These are phyloP conservation scores for Monosporascus ibericus DNA, from an alignment of 2,329 filamentous ascomycete species.

Conservation along the genomic window DNA sequence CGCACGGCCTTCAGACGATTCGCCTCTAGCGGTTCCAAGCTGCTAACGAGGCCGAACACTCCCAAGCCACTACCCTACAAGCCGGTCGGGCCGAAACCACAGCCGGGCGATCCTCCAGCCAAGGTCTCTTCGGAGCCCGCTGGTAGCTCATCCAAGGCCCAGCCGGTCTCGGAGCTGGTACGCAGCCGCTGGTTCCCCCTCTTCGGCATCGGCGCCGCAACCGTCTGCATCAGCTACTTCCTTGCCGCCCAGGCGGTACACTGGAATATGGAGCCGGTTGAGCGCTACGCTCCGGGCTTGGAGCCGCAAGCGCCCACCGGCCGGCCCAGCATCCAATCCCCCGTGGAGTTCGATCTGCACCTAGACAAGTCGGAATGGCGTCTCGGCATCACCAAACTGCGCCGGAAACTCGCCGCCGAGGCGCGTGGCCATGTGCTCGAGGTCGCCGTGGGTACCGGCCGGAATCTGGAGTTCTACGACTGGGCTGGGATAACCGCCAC, in stretches of 20 bases:
- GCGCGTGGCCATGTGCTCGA: conserved; percentile 55
- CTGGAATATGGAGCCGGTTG: conserved; percentile 18
- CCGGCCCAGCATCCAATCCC: conserved; percentile 42
- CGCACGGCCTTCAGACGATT: background rate
- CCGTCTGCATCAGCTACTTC: conserved; percentile 42
- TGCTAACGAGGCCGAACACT: background rate
- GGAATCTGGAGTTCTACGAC: conserved; percentile 54
- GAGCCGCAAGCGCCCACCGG: conserved; percentile 39
- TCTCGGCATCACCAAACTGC: conserved; percentile 48
- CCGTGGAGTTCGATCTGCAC: conserved; percentile 51
- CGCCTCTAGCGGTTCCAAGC: background rate
- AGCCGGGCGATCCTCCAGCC: background rate
- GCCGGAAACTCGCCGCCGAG: conserved; percentile 39
- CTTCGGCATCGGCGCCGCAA: conserved; percentile 39
- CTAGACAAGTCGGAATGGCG: conserved; percentile 52
- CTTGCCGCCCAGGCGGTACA: conserved; percentile 25
- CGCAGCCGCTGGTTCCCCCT: conserved; percentile 37
- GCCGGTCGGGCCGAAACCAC: background rate
- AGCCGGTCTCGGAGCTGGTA: conserved; percentile 19
- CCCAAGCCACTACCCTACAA: background rate
- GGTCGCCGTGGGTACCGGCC: conserved; percentile 56
- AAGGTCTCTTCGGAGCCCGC: background rate
- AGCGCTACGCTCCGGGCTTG: conserved; percentile 23
- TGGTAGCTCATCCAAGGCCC: background rate
- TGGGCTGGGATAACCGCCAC: conserved; percentile 35